These are phyloP conservation scores for Davidsoniella virescens DNA, from an alignment of 2,329 filamentous ascomycete genomes.

Conservation along the genomic window DNA sequence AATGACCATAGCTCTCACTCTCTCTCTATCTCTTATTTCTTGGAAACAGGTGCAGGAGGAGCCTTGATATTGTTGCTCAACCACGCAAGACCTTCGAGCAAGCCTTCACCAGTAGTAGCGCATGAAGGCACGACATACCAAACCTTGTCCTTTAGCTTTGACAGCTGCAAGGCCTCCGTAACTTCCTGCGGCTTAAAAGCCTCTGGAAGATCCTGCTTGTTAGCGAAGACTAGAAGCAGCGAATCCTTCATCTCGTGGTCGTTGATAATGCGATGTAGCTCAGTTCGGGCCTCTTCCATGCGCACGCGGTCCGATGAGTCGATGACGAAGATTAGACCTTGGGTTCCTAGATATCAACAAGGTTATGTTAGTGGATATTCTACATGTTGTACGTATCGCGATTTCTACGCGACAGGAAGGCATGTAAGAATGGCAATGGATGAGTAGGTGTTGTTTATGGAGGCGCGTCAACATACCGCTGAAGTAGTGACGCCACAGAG, in stretches of 20 bases:
- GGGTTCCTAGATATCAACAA: conserved; percentile 49
- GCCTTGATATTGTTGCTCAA: conserved; percentile 71
- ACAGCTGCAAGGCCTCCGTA: conserved; percentile 59
- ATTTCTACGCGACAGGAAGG: background rate
- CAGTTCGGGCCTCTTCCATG: conserved; percentile 83
- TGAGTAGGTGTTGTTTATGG: too few species aligned
- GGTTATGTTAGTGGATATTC: background rate
- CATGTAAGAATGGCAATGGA: too few species aligned
- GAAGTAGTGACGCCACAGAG: conserved; percentile 96
- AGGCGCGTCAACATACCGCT: conserved; percentile 36
- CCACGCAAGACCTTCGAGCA: conserved; percentile 70
- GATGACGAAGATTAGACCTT: conserved; percentile 96
- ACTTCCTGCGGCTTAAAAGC: conserved; percentile 69
- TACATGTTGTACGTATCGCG: background rate
- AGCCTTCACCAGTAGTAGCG: conserved; percentile 64
- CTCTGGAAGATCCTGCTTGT: conserved; percentile 91
- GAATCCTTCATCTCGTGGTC: conserved; percentile 97
- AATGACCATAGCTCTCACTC: too few species aligned
- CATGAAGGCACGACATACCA: conserved; percentile 77
- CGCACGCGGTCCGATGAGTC: conserved; percentile 84
- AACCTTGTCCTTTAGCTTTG: conserved; percentile 64
- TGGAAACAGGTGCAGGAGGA: conserved; percentile 31
- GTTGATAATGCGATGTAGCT: conserved; percentile 93
- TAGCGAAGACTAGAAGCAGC: conserved; percentile 86
- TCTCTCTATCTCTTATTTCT: conserved; percentile 28